Base-by-base conservation (phyloP, 1,139 yeast genomes). In the Blastobotrys apis region DNA sequence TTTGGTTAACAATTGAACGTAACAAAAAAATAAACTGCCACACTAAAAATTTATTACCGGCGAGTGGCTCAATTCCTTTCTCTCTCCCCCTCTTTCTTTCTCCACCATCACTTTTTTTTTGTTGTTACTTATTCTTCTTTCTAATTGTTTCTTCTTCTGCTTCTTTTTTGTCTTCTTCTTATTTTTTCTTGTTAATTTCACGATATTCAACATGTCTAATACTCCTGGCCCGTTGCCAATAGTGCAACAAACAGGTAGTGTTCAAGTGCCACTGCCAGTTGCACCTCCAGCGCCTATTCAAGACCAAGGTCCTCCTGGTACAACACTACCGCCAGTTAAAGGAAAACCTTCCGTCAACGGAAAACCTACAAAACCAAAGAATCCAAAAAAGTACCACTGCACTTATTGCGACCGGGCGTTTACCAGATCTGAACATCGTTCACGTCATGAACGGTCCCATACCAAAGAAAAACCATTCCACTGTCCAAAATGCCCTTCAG, bases 401-500 rank as follows among this genome's bases (percentile, higher is more conserved):
- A 80, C 84, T 20, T 84, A 79, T 60, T 85, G 95, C 57, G 86
- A 88, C 33, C 70, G 88, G 55, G 84, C 88, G 0, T 85, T 85
- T 59, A 80, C 90, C 6, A 69, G 95, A 39, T 78, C 86, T 20
- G 95, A 85, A 59, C 95, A 85, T 62, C 78, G 84, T 58, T 79
- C 83, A 45, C 75, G 95, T 40, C 95, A 85, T 58, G 94, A 85
- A 60, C 67, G 94, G 30, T 81, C 90, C 2, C 95, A 85, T 58
- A 84, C 92, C 19, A 84, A 84, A 56, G 88, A 83, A 54, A 81
- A 85, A 53, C 94, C 94, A 0, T 84, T 82, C 65, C 83, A 80
- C 52, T 84, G 94, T 55, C 69, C 77, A 33, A 74, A 79, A 41
- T 84, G 94, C 57, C 74, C 81, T 1, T 76, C 83, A 36, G 78